Evolutionary conservation across 805 yeast genomes (phyloP).

Genomic region (Schwanniomyces polymorphus): DNA sequence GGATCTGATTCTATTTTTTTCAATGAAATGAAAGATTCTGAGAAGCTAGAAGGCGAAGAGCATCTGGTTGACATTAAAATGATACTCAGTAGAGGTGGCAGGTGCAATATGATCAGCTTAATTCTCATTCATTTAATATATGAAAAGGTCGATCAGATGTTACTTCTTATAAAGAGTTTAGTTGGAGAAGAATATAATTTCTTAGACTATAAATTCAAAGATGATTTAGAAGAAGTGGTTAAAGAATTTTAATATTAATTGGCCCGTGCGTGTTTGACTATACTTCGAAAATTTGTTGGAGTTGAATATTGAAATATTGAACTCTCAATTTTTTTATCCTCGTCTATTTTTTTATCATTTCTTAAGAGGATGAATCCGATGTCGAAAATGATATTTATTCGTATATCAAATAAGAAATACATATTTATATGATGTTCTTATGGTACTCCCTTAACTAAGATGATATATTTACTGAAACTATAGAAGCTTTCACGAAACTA

Average conservation of each 20-base stretch:
- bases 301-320: too few species aligned
- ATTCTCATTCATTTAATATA: constrained; percentile 30
- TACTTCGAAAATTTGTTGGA: too few species aligned
- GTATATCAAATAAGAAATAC: too few species aligned
- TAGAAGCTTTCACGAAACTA: too few species aligned
- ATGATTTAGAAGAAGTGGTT: not conserved
- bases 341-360: too few species aligned
- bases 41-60: not conserved
- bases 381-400: too few species aligned
- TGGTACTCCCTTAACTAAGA: too few species aligned
- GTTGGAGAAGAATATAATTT: constrained; percentile 36
- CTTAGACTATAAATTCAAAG: constrained; percentile 6
- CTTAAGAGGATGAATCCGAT: too few species aligned
- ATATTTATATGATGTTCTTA: too few species aligned
- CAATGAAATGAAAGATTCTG: not conserved
- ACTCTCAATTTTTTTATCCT: too few species aligned
- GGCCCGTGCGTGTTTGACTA: too few species aligned
- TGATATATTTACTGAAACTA: too few species aligned
- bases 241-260: not conserved
- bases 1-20: constrained; percentile 3
- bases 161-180: constrained; percentile 26
- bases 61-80: constrained; percentile 15
- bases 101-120: constrained; percentile 23
- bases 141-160: constrained; percentile 27
- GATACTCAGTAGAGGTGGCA: constrained; percentile 31